phyloP scores from a whole-genome alignment of 441 rosid genomes.

The Daphne laureola region DNA sequence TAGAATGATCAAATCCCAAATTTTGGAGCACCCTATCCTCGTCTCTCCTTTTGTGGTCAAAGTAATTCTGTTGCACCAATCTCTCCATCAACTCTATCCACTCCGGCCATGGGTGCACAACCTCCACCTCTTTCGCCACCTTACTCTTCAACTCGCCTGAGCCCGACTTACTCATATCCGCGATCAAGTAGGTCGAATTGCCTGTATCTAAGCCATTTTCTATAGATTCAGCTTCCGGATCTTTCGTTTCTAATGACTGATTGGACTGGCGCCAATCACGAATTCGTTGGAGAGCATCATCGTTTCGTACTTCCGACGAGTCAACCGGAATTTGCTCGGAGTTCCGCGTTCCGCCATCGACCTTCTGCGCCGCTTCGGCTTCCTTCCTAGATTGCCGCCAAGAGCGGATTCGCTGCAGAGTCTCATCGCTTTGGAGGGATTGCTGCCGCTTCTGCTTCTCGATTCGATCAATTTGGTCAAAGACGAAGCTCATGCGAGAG shows the following conservation, averaged over 20 bases:
- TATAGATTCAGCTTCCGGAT: conserved; percentile 7
- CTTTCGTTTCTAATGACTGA: conserved; percentile 1
- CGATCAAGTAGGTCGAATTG: not conserved
- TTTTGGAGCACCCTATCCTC: conserved; percentile 53
- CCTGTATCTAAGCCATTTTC: not conserved
- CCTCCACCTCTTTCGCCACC: conserved; percentile 39
- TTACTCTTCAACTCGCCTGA: conserved; percentile 14
- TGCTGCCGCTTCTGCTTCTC: conserved; percentile 47
- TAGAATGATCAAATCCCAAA: conserved; percentile 44
- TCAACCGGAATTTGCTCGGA: not conserved
- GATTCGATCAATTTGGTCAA: conserved; percentile 79
- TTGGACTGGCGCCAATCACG: conserved; percentile 12
- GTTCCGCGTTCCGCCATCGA: conserved; percentile 13
- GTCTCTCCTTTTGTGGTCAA: conserved; percentile 71
- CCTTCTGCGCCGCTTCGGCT: conserved; percentile 18
- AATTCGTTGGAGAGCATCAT: conserved; percentile 9
- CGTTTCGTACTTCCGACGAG: not conserved
- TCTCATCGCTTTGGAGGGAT: conserved; percentile 41
- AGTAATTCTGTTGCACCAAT: conserved; percentile 77
- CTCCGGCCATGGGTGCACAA: conserved; percentile 95
- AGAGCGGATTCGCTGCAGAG: conserved; percentile 78
- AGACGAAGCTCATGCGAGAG: conserved; percentile 80
- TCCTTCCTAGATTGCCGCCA: conserved; percentile 66
- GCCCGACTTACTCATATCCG: not conserved
- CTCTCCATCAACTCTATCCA: conserved; percentile 93